A percentile compares a stretch with the other conserved stretches of the same genome.
These are phyloP conservation scores for Podaxis carcinomalis DNA, from an alignment of 768 basidiomycete species.

Conservation along the genomic window DNA sequence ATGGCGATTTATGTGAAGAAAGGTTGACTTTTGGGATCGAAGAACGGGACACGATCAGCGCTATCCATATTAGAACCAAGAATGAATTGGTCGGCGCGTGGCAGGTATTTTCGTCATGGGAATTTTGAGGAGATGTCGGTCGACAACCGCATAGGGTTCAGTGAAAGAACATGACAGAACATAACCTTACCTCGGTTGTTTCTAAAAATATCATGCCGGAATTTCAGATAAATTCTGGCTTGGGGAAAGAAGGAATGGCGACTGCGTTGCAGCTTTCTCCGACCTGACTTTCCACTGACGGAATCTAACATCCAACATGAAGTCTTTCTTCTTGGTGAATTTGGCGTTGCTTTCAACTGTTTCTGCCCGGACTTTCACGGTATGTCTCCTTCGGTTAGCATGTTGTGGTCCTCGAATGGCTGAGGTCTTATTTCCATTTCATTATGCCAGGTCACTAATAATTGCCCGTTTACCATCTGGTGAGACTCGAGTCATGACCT, in stretches of 20 bases:
- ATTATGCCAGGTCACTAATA: conserved; percentile 42
- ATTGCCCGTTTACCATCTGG: conserved; percentile 69
- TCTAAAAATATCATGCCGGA: background rate
- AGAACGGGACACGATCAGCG: background rate
- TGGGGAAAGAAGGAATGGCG: background rate
- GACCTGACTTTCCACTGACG: background rate
- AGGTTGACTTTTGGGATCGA: background rate
- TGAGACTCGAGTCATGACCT: conserved; percentile 20
- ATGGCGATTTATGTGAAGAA: background rate
- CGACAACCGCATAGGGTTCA: background rate
- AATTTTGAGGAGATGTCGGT: background rate
- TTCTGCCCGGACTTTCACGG: conserved; percentile 41
- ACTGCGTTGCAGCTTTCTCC: background rate
- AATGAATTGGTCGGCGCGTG: background rate
- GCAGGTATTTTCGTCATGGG: background rate
- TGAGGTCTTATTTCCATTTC: background rate
- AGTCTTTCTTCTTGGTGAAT: background rate
- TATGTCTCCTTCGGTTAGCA: conserved; percentile 17
- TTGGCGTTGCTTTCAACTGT: conserved; percentile 10
- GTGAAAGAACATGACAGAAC: background rate
- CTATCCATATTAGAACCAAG: background rate
- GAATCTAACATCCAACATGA: conserved; percentile 4
- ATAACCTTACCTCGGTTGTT: background rate
- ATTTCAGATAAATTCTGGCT: conserved; percentile 7
- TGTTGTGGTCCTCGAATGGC: background rate